Percentiles rank a stretch among this genome's conserved stretches.
Evolutionary conservation across 148 eudicot species (phyloP).

Genomic region (Rhododendron ferrugineum): DNA sequence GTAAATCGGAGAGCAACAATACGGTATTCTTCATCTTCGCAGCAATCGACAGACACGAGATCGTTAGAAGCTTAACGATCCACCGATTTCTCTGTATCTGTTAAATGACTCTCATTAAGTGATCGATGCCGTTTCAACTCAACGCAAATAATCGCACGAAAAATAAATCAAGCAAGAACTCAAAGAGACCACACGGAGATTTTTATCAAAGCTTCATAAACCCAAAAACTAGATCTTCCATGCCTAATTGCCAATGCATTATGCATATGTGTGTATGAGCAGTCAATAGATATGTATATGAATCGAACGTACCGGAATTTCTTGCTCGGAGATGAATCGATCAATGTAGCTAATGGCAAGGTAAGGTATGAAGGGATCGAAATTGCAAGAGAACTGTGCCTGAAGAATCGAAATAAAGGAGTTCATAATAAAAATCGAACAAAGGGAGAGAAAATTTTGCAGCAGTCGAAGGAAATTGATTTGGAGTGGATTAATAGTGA

Average conservation of each 20-base stretch:
- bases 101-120: neutral
- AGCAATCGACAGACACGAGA: constrained; percentile 26
- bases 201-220: neutral
- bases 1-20: constrained; percentile 12
- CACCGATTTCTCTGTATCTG: constrained; percentile 19
- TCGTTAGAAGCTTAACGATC: constrained; percentile 18
- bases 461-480: neutral
- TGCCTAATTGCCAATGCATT: neutral
- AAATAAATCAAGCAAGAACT: neutral
- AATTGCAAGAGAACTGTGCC: constrained; percentile 14
- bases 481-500: neutral
- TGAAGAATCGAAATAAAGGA: neutral
- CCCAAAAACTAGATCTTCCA: neutral
- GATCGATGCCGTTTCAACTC: neutral
- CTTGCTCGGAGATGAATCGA: constrained; percentile 28
- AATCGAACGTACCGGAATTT: constrained; percentile 18
- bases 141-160: neutral
- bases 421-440: neutral
- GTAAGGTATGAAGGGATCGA: constrained; percentile 24
- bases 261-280: neutral
- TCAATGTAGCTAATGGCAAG: constrained; percentile 33
- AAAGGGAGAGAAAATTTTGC: neutral
- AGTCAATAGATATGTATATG: neutral
- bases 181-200: neutral
- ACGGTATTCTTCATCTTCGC: constrained; percentile 29